Base-by-base conservation (phyloP, 768 basidiomycete species). In the Pleurotus ostreatus region DNA sequence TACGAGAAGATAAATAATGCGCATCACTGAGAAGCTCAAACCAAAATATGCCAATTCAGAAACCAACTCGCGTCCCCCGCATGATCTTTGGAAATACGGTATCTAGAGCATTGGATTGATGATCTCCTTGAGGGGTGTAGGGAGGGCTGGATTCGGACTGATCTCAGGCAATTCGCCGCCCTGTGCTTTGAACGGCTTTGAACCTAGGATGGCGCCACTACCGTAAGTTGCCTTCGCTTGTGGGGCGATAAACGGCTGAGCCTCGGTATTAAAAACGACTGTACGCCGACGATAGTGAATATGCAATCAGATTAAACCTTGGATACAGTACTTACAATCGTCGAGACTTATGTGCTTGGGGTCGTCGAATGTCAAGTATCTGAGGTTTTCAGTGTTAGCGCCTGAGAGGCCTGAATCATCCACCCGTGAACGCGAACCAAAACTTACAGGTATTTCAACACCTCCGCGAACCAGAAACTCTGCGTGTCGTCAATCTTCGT, bases 391-490 rank as follows among this genome's bases (percentile, higher is more conserved):
- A 44, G 5, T 3, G 41, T n/a, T 16, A 16, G 41, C 11, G 15
- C 9, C 41, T 41, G 16, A 13, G 0, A 41, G 39, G 12, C 39
- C 16, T 43, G 3, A 15, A 44, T 16, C n/a, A 2, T 44, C 3
- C n/a, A 15, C 20, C 41, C 41, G 15, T 44, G 20, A 16, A 11
- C 30, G 7, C 9, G 30, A 44, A 44, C 20, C 8, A 26, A 30
- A 30, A 66, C 71, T 64, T 52, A 89, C 84, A 90, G 61, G 63
- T 91, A 89, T 66, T 90, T 89, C 64, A 90, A 69, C 44, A 86
- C 85, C 71, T 92, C 89, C 0, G 83, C 86, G 58, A 87, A 89
- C 84, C 77, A 79, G 66, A 78, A 92, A 60, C 85, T 88, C 68
- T 84, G 76, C 61, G 78, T 86, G 57, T 85, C 81, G 60, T 90